phyloP scores from a whole-genome alignment of 805 yeast genomes.

The Saturnispora sanitii region DNA sequence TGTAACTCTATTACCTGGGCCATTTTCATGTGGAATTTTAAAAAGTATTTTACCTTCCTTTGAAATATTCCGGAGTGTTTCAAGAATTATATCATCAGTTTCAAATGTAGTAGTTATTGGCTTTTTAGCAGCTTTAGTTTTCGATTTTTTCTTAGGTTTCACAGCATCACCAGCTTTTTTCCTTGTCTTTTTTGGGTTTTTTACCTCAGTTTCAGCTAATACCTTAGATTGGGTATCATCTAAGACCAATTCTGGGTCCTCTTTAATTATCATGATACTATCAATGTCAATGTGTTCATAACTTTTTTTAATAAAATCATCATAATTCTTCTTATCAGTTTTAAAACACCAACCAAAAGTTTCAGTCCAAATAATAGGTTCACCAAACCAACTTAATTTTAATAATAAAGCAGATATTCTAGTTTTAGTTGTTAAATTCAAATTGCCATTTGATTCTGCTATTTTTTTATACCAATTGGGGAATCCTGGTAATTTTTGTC shows the following conservation, averaged over 20 bases:
- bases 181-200: background rate
- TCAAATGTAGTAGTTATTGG: conserved; percentile 5
- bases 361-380: conserved; percentile 75
- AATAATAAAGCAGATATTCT: conserved; percentile 69
- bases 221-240: background rate
- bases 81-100: conserved; percentile 14
- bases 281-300: conserved; percentile 26
- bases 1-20: conserved; percentile 64
- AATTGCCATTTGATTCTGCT: conserved; percentile 25
- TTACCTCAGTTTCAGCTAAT: background rate
- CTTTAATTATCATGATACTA: conserved; percentile 13
- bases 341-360: conserved; percentile 83
- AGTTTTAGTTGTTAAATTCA: conserved; percentile 60
- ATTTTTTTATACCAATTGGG: conserved; percentile 87
- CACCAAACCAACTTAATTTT: conserved; percentile 74
- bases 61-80: conserved; percentile 7
- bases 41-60: conserved; percentile 28
- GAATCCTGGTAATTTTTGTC: conserved; percentile 76
- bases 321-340: conserved; percentile 35
- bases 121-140: background rate
- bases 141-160: background rate
- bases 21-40: conserved; percentile 84
- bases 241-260: conserved; percentile 13
- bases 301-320: conserved; percentile 25
- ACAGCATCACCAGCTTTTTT: background rate